phyloP scores from a whole-genome alignment of 78 protist genomes.

The Dictyostelium capitatum region DNA sequence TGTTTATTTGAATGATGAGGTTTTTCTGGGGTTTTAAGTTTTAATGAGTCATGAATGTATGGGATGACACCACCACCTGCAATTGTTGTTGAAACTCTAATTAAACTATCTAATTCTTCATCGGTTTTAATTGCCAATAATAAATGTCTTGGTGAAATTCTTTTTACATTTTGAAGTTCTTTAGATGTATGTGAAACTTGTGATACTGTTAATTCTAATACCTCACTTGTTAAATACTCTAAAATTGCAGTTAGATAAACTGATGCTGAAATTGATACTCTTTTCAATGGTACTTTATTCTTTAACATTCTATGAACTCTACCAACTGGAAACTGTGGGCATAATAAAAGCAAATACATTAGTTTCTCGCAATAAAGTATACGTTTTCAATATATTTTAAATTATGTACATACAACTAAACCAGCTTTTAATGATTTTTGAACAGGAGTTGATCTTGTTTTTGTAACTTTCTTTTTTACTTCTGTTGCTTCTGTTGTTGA shows the following conservation, averaged over 20 bases:
- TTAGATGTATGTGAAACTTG: slow-evolving; percentile 90
- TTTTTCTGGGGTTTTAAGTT: slow-evolving; percentile 23
- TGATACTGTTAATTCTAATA: slow-evolving; percentile 96
- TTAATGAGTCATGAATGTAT: slow-evolving; percentile 94
- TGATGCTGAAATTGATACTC: slow-evolving; percentile 96
- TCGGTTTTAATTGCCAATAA: slow-evolving; percentile 97
- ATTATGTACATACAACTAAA: slow-evolving; percentile 18
- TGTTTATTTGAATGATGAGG: not conserved
- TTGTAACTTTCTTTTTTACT: not conserved
- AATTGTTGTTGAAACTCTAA: slow-evolving; percentile 90
- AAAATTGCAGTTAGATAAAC: slow-evolving; percentile 97
- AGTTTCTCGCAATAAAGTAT: too few relatives aligned
- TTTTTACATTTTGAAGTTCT: slow-evolving; percentile 84
- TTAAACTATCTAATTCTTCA: slow-evolving; percentile 95
- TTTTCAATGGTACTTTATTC: slow-evolving; percentile 79
- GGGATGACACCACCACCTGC: slow-evolving; percentile 98
- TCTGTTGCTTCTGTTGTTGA: not conserved
- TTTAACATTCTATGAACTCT: slow-evolving; percentile 95
- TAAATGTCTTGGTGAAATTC: slow-evolving; percentile 98
- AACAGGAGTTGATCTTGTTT: slow-evolving; percentile 38
- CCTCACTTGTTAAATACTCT: slow-evolving; percentile 93
- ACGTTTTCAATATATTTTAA: too few relatives aligned
- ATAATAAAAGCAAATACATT: too few relatives aligned
- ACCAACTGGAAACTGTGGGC: slow-evolving; percentile 91
- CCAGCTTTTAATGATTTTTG: slow-evolving; percentile 36